Evolutionary conservation across 148 eudicot genomes (phyloP).

Genomic region (Salicornia ramosissima): DNA sequence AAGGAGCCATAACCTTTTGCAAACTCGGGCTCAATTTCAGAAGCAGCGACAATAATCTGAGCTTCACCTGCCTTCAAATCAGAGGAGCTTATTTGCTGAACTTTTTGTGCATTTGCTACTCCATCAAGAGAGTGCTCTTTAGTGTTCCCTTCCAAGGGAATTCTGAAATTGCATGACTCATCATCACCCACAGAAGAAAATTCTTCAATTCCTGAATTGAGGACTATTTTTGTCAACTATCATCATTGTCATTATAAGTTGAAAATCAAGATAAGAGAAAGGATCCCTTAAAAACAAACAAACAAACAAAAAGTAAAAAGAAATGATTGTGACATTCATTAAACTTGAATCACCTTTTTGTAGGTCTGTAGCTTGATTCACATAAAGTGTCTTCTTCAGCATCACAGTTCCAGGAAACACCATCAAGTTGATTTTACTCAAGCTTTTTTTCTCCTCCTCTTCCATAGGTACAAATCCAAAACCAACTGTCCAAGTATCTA

Average conservation of each 20-base stretch:
- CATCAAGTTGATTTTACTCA: constrained; percentile 72
- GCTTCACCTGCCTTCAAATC: neutral
- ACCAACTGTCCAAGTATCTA: constrained; percentile 86
- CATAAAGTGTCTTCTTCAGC: constrained; percentile 65
- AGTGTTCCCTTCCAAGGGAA: constrained; percentile 14
- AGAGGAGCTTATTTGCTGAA: neutral
- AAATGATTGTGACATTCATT: neutral
- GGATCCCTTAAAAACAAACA: too few relatives aligned
- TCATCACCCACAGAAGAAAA: constrained; percentile 20
- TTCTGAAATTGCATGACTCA: constrained; percentile 11
- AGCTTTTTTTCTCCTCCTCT: constrained; percentile 58
- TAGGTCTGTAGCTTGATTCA: constrained; percentile 25
- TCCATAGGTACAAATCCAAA: constrained; percentile 79
- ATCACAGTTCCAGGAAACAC: constrained; percentile 89
- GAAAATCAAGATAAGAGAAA: neutral
- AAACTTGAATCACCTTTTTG: constrained; percentile 21
- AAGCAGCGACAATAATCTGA: constrained; percentile 8
- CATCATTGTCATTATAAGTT: neutral
- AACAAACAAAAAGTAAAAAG: too few relatives aligned
- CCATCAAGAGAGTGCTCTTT: neutral
- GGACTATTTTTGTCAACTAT: constrained; percentile 12
- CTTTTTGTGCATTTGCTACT: constrained; percentile 13
- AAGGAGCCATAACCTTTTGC: neutral
- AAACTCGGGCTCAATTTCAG: constrained; percentile 7
- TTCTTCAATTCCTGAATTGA: constrained; percentile 34